Evolutionary conservation across 2,329 filamentous ascomycete species (phyloP), one percentile per base, ranked within the genome.

Genomic region (Chaetothyriales sp.): DNA sequence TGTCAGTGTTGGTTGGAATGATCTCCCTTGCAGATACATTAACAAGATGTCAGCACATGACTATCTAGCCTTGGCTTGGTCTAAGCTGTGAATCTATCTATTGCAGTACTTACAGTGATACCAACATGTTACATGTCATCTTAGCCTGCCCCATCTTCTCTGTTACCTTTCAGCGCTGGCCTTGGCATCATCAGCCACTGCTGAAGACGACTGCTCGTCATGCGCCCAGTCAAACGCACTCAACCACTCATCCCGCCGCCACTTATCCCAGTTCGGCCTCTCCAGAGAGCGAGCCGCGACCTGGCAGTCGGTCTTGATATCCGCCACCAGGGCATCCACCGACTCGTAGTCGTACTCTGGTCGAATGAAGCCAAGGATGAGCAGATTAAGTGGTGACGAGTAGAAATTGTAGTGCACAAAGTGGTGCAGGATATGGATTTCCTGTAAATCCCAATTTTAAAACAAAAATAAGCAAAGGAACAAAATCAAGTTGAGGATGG

Each of bases 291-390:
- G 70, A 59, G 75, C 74, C 44, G 88, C 84, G 50, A 96, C 89
- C 60, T 85, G 78, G 62, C 92, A 94, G 71, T 96, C 92, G 59
- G 83, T 77, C 63, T 78, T 78, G 64, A 98, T 98, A 70, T 98
- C 92, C 60, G 83, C 78, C 44, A 96, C 79, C 63, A 96, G 72
- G 32, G 82, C 84, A 56, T 95, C 89, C 59, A 87, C 74, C 55
- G 78, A 83, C 53, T 81, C 79, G 69, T 98, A 98, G 70, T 96
- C 86, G 64, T 78, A 81, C 69, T 96, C 92, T 7, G 86, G 83
- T 49, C 92, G 77, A 55, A 98, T 88, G 66, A 86, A 96, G 26
- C 89, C 92, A 54, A 90, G 66, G 47, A 98, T 80, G 20, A 88
- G 67, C 15, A 96, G 71, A 43, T 86, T 81, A 73, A 96, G 83